Conservation (phyloP, 2,329 filamentous ascomycete genomes). For the Exserohilum turcica region DNA sequence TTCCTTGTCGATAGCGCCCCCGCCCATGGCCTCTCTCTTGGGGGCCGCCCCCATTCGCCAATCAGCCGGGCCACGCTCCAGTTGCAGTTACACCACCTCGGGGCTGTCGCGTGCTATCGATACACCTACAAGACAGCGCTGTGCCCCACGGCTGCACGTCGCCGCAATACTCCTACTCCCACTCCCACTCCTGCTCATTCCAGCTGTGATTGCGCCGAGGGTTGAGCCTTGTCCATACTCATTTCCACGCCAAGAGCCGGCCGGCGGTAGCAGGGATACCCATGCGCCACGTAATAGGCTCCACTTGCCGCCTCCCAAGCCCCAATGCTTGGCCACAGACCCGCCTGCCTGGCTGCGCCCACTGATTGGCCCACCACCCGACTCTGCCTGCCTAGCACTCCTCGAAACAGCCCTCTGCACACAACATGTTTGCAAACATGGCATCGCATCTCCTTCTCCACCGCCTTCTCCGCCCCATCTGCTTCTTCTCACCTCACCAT, state of each 20-base stretch:
- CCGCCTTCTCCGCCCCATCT: too few relatives aligned
- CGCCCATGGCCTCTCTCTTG: too few relatives aligned
- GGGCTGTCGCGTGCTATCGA: conserved; percentile 8
- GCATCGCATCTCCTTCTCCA: too few relatives aligned
- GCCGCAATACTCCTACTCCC: too few relatives aligned
- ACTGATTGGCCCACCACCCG: background rate
- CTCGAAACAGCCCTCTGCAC: too few relatives aligned
- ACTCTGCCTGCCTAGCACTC: too few relatives aligned
- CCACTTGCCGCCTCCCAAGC: background rate
- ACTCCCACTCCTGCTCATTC: too few relatives aligned
- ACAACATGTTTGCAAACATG: too few relatives aligned
- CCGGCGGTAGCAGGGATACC: background rate
- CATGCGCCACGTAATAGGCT: conserved; percentile 11
- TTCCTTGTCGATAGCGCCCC: too few relatives aligned
- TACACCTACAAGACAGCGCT: conserved; percentile 21
- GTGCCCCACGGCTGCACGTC: background rate
- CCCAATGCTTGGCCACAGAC: background rate
- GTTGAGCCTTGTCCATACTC: background rate
- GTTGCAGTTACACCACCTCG: background rate
- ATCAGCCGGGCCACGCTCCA: background rate
- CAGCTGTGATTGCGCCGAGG: background rate
- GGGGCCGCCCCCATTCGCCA: background rate
- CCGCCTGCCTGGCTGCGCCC: background rate
- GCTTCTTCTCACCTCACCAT: too few relatives aligned
- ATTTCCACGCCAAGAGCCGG: background rate